Evolutionary conservation across 441 rosid species (phyloP).

Genomic region (Pelargonium fulgidum): DNA sequence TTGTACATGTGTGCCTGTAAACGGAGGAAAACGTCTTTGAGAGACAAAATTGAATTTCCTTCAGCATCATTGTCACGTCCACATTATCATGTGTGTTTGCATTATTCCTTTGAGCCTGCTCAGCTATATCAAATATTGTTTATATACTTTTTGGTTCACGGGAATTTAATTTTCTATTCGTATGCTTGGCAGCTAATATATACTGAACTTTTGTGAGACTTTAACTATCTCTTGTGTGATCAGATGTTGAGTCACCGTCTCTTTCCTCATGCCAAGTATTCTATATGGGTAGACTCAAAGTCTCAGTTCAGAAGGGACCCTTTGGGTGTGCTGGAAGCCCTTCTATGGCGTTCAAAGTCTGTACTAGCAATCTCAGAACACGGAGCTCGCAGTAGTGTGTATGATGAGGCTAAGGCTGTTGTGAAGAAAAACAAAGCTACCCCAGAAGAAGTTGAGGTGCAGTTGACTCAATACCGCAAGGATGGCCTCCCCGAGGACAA

Average conservation of each 20-base stretch:
- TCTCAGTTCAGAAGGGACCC: conserved; percentile 98
- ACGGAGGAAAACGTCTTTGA: too few relatives aligned
- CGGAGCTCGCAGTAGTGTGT: conserved; percentile 94
- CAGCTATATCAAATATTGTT: background rate
- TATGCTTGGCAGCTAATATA: background rate
- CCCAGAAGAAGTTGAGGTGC: conserved; percentile 87
- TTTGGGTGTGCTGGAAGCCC: conserved; percentile 79
- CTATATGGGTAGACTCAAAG: conserved; percentile 96
- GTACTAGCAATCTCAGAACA: conserved; percentile 89
- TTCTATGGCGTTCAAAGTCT: conserved; percentile 85
- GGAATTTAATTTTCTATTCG: background rate
- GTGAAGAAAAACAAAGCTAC: conserved; percentile 86
- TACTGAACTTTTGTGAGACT: conserved; percentile 9
- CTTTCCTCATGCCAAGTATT: conserved; percentile 70
- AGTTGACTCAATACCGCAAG: conserved; percentile 54
- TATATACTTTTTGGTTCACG: background rate
- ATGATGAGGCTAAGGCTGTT: conserved; percentile 93
- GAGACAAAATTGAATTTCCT: too few relatives aligned
- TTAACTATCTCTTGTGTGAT: conserved; percentile 19
- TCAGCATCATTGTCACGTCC: too few relatives aligned
- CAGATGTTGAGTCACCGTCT: conserved; percentile 96
- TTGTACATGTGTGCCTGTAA: too few relatives aligned
- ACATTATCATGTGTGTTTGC: too few relatives aligned
- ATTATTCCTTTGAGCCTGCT: background rate
- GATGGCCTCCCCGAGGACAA: conserved; percentile 82